phyloP scores from a whole-genome alignment of 805 yeast species.

The Candida oleophila region DNA sequence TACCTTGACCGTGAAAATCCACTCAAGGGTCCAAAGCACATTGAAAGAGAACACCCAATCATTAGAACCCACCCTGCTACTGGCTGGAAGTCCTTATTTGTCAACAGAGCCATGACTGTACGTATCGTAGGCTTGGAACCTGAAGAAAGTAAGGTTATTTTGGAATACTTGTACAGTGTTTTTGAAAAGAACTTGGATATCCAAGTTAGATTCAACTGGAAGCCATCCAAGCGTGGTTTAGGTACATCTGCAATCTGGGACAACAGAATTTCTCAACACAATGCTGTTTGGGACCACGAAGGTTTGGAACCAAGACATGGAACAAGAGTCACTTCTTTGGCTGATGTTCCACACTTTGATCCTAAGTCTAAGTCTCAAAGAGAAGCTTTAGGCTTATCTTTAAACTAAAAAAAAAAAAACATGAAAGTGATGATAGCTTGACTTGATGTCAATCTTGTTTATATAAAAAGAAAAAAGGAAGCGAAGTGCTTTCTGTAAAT shows the following conservation, averaged over 20 bases:
- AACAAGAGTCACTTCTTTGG: constrained; percentile 49
- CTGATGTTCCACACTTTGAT: constrained; percentile 53
- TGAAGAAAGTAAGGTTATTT: constrained; percentile 48
- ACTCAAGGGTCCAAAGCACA: constrained; percentile 43
- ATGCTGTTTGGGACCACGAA: constrained; percentile 52
- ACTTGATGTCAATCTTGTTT: no score
- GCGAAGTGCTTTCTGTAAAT: no score
- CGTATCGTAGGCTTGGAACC: constrained; percentile 53
- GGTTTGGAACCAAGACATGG: constrained; percentile 48
- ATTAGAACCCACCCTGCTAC: constrained; percentile 67
- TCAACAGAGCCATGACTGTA: constrained; percentile 52
- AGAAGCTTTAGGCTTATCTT: constrained; percentile 44
- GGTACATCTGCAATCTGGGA: constrained; percentile 62
- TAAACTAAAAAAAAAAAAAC: neutral
- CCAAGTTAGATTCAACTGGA: constrained; percentile 56
- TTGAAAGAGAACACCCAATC: constrained; percentile 59
- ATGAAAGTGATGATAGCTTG: no score
- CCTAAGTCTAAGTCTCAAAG: constrained; percentile 51
- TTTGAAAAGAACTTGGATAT: constrained; percentile 53
- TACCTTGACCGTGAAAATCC: constrained; percentile 46
- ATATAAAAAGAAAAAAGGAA: no score
- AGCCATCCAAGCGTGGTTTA: constrained; percentile 35
- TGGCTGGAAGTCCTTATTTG: constrained; percentile 58
- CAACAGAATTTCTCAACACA: constrained; percentile 54
- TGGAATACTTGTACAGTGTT: constrained; percentile 45